Percentiles rank a stretch among this genome's conserved stretches.
phyloP scores from a whole-genome alignment of 2,329 filamentous ascomycete genomes.

The Plectosphaerella plurivora region DNA sequence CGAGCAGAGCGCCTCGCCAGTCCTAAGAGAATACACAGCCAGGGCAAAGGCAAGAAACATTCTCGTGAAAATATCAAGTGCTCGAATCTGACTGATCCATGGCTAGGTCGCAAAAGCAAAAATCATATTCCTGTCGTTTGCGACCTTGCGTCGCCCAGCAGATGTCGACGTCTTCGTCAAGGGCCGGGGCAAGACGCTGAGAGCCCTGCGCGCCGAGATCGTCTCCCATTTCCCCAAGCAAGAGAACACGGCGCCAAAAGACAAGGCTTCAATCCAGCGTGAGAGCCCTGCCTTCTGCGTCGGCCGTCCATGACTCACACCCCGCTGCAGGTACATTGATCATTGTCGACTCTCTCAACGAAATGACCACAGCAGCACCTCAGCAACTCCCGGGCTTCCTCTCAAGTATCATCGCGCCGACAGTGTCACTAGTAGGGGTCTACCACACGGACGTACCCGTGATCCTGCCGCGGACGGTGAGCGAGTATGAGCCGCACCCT shows the following conservation, averaged over 20 bases:
- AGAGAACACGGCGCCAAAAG: slow-evolving; percentile 27
- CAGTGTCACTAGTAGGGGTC: slow-evolving; percentile 68
- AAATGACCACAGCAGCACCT: slow-evolving; percentile 50
- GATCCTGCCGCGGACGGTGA: slow-evolving; percentile 33
- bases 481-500: slow-evolving; percentile 62
- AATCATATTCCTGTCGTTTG: slow-evolving; percentile 73
- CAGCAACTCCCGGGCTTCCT: slow-evolving; percentile 64
- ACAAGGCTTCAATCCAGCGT: background rate
- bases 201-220: slow-evolving; percentile 57
- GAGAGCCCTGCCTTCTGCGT: background rate
- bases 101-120: slow-evolving; percentile 58
- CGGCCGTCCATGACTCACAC: slow-evolving; percentile 6
- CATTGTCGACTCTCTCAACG: slow-evolving; percentile 75
- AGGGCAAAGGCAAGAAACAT: slow-evolving; percentile 61
- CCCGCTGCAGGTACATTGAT: slow-evolving; percentile 59
- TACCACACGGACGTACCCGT: slow-evolving; percentile 80
- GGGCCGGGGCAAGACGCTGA: slow-evolving; percentile 54
- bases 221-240: slow-evolving; percentile 39
- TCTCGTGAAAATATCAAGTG: too few relatives aligned
- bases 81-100: background rate
- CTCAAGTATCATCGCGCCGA: slow-evolving; percentile 61
- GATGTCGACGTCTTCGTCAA: slow-evolving; percentile 65
- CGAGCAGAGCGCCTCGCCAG: slow-evolving; percentile 70
- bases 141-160: slow-evolving; percentile 61
- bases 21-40: slow-evolving; percentile 69